Base-by-base conservation (phyloP, 192 early-diverging fungal genomes). In the Linnemannia elongata region DNA sequence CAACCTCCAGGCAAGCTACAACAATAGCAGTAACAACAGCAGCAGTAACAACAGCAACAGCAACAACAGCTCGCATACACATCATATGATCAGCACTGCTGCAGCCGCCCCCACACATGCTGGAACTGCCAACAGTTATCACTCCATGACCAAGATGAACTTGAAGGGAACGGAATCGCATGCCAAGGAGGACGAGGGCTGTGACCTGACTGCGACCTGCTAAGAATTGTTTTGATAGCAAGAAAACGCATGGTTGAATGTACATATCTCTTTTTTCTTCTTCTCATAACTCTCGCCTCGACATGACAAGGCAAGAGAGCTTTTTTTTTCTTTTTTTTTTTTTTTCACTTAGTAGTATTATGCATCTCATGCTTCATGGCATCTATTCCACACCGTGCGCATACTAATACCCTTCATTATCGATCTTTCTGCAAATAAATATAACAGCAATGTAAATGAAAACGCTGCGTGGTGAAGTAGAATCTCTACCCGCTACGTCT, bases 171-270 rank as follows among this genome's bases (percentile, higher is more conserved):
- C 75, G 4, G 81, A 75, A 2, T 60, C 49, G 75, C 35, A 38
- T 20, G 54, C 39, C 35, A 83, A 72, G 33, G 76, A 78, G 44
- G 82, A 74, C 30, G 82, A 83, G 39, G 76, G 76, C 27, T 78
- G 76, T 52, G 76, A 78, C 69, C 39, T 83, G 39, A 78, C 76
- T 24, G 47, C 57, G 39, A 52, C 76, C 12, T 77, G 70, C 27
- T 77, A 71, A 82, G 1, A 10, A 63, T 42, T 45, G 44, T 45
- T 45, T 45, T 45, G 44, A 15, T 35, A 39, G 22, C 13, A 69
- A 17, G 30, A 35, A 35, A 78, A 35, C 49, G 18, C 49, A 52
- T 52, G 49, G 17, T 18, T 52, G 49, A 52, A 52, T 49, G 36
- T 71, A 66, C 36, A 45, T 41, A 52, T 39, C 47, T 24, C 27